These are phyloP conservation scores for Entrophospora sp. DNA, from an alignment of 192 early-diverging fungal genomes.

Conservation along the genomic window DNA sequence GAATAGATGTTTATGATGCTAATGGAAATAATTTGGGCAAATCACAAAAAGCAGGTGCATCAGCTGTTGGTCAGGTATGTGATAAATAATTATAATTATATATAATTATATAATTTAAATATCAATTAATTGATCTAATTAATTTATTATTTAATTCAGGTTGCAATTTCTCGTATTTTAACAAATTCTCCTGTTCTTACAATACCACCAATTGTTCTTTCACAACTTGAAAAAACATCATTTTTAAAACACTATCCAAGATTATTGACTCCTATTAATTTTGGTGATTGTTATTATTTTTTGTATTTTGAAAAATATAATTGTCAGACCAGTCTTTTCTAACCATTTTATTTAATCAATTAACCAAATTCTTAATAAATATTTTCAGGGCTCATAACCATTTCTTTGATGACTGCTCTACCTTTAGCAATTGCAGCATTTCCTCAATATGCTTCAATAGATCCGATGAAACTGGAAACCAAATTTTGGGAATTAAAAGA, in stretches of 20 bases:
- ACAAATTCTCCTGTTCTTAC: conserved; percentile 66
- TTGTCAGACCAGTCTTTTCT: not conserved
- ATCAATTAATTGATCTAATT: not conserved
- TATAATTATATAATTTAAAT: not conserved
- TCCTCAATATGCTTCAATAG: conserved; percentile 58
- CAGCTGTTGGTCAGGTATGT: conserved; percentile 54
- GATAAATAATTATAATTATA: not conserved
- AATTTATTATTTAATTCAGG: conserved; percentile 21
- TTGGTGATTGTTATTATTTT: conserved; percentile 32
- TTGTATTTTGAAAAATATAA: not conserved
- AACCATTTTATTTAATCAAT: not conserved
- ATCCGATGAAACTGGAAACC: conserved; percentile 51
- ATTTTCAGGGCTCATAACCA: conserved; percentile 44
- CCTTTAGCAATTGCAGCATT: conserved; percentile 73
- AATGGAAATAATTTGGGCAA: conserved; percentile 61
- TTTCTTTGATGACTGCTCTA: conserved; percentile 63
- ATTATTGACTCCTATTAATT: conserved; percentile 49
- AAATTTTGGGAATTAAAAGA: conserved; percentile 52
- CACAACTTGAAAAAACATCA: conserved; percentile 50
- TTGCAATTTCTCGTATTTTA: conserved; percentile 69
- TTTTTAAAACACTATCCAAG: conserved; percentile 48
- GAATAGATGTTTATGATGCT: conserved; percentile 62
- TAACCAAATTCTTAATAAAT: not conserved
- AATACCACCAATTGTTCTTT: conserved; percentile 61
- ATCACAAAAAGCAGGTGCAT: conserved; percentile 52